A percentile compares a stretch with the other conserved stretches of the same genome.
These are phyloP conservation scores for Corinectria fuckeliana DNA, from an alignment of 2,329 filamentous ascomycete genomes.

Conservation along the genomic window DNA sequence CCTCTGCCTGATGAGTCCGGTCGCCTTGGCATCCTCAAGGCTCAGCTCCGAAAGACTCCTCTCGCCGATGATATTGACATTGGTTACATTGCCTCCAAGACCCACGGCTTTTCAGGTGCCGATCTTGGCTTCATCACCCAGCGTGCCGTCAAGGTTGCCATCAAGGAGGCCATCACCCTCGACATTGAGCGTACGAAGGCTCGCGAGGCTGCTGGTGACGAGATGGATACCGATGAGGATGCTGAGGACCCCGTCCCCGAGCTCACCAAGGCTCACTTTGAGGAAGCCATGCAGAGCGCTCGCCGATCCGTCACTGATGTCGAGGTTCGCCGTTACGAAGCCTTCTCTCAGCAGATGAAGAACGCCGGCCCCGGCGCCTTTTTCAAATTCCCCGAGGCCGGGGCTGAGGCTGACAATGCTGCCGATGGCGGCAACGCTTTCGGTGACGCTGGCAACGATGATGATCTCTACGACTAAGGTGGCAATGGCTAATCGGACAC, in stretches of 20 bases:
- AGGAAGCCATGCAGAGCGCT: slow-evolving; percentile 97
- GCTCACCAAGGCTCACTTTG: slow-evolving; percentile 95
- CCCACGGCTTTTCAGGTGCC: slow-evolving; percentile 98
- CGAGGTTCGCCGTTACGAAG: slow-evolving; percentile 97
- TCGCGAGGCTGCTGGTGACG: slow-evolving; percentile 83
- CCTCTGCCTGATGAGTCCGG: slow-evolving; percentile 92
- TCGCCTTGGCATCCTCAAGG: slow-evolving; percentile 87
- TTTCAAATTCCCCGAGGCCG: slow-evolving; percentile 93
- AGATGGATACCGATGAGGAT: slow-evolving; percentile 74
- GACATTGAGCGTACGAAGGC: slow-evolving; percentile 93
- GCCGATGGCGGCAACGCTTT: slow-evolving; percentile 69
- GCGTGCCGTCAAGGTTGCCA: slow-evolving; percentile 98
- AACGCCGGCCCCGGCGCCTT: slow-evolving; percentile 93
- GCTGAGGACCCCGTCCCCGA: slow-evolving; percentile 93
- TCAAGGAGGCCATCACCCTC: slow-evolving; percentile 90
- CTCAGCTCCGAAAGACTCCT: slow-evolving; percentile 97
- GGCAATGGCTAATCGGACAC: slow-evolving; percentile 30
- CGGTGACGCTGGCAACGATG: slow-evolving; percentile 89
- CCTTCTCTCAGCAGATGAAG: slow-evolving; percentile 99
- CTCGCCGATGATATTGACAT: slow-evolving; percentile 88
- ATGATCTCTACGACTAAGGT: slow-evolving; percentile 92
- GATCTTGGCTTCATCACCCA: slow-evolving; percentile 99
- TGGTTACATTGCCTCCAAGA: slow-evolving; percentile 92
- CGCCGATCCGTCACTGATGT: slow-evolving; percentile 94
- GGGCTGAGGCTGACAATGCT: slow-evolving; percentile 67